Conservation (phyloP, 352 stramenopile genomes). For the Phytopythium kandeliae region DNA sequence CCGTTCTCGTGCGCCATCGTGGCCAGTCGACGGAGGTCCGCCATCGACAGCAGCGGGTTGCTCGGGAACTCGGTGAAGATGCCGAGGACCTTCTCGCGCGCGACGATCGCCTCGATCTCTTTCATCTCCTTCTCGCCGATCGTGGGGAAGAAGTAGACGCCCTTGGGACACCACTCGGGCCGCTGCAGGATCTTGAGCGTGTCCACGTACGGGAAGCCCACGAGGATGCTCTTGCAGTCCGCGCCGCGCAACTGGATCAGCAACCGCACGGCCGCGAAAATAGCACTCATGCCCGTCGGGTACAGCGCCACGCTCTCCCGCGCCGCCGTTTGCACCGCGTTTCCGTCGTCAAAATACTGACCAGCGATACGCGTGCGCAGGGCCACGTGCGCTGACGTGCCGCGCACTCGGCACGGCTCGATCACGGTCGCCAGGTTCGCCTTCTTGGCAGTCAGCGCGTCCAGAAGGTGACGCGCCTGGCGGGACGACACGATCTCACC, state of each 20-base stretch:
- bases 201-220: constrained; percentile 93
- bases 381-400: constrained; percentile 20
- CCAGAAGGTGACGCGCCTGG: constrained; percentile 60
- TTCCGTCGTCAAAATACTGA: constrained; percentile 35
- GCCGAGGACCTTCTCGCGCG: constrained; percentile 66
- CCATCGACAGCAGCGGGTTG: constrained; percentile 88
- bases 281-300: constrained; percentile 85
- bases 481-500: constrained; percentile 90
- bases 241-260: constrained; percentile 36
- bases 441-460: constrained; percentile 26
- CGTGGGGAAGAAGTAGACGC: constrained; percentile 88
- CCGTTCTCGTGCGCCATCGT: constrained; percentile 80
- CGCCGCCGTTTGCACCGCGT: constrained; percentile 2
- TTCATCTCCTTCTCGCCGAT: constrained; percentile 57
- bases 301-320: constrained; percentile 61
- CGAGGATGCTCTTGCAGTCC: constrained; percentile 74
- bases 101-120: constrained; percentile 61
- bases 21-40: constrained; percentile 79
- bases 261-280: constrained; percentile 80
- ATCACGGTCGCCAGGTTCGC: background rate
- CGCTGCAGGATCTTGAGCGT: constrained; percentile 90
- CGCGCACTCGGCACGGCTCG: constrained; percentile 9
- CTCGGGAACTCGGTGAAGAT: constrained; percentile 93
- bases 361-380: constrained; percentile 46
- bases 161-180: constrained; percentile 75